A percentile compares a stretch with the other conserved stretches of the same genome.
These are phyloP conservation scores for Chloris gayana DNA, from an alignment of 176 grass and related monocot species.

Conservation along the genomic window DNA sequence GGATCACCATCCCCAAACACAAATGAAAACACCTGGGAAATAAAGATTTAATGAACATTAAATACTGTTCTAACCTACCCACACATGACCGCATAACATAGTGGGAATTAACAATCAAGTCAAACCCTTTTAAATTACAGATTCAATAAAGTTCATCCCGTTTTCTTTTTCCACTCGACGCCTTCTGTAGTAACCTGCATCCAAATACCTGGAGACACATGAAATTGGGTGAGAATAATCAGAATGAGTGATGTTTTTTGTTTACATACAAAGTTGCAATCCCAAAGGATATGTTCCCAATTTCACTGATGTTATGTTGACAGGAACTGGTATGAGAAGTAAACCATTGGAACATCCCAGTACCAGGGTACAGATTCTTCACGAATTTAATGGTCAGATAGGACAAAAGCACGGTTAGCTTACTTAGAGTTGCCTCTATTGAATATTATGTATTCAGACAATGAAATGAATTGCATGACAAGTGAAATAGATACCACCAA, in stretches of 20 bases:
- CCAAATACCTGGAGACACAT: conserved; percentile 73
- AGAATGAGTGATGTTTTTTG: neutral
- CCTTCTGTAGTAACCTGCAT: conserved; percentile 83
- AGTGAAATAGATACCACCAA: neutral
- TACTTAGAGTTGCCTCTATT: conserved; percentile 8
- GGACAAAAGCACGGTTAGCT: neutral
- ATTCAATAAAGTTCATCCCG: conserved; percentile 99
- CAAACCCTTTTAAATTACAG: conserved; percentile 98
- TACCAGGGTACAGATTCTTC: neutral
- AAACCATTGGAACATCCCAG: neutral
- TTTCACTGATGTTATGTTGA: neutral
- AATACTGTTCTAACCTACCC: conserved; percentile 42
- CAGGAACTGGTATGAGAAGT: neutral
- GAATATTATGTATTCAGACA: neutral
- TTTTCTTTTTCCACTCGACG: conserved; percentile 63
- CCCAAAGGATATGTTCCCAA: conserved; percentile 5
- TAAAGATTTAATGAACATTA: conserved; percentile 42
- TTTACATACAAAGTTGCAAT: neutral
- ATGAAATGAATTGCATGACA: neutral
- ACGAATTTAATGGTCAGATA: neutral
- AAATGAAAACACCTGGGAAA: conserved; percentile 90
- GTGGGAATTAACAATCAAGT: conserved; percentile 64
- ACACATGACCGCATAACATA: conserved; percentile 13
- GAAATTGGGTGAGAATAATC: conserved; percentile 17
- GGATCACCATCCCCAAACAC: conserved; percentile 98